These are phyloP conservation scores for Fennellomyces sp. DNA, from an alignment of 371 early-diverging fungal species.

Conservation along the genomic window DNA sequence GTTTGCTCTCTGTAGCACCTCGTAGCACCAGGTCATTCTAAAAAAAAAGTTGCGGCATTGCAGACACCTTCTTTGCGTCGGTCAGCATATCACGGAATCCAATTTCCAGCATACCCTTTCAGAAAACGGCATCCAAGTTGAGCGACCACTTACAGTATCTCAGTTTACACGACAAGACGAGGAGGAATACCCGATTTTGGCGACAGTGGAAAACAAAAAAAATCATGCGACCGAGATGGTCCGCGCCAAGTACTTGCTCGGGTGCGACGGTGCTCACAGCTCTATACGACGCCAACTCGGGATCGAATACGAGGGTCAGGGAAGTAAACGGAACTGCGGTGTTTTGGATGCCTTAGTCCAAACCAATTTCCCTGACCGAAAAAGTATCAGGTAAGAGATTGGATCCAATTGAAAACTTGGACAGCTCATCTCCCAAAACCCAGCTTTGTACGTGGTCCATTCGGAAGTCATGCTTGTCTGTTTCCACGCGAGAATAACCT, in stretches of 20 bases:
- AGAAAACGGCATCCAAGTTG: conserved; percentile 34
- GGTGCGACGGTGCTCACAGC: conserved; percentile 50
- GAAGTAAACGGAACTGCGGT: conserved; percentile 40
- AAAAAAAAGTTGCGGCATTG: background rate
- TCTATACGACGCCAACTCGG: conserved; percentile 35
- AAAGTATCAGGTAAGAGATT: conserved; percentile 39
- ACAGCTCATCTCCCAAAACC: too few relatives aligned
- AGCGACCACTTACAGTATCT: conserved; percentile 36
- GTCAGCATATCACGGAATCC: conserved; percentile 49
- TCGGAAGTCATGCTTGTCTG: conserved; percentile 18
- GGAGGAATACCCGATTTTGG: conserved; percentile 26
- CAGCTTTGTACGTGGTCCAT: conserved; percentile 7
- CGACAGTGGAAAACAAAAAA: conserved; percentile 33
- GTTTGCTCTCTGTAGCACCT: conserved; percentile 3
- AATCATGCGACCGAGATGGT: conserved; percentile 25
- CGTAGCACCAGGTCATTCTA: background rate
- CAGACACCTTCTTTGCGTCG: conserved; percentile 42
- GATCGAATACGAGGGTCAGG: conserved; percentile 36
- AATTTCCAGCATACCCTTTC: conserved; percentile 36
- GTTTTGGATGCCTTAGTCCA: conserved; percentile 43
- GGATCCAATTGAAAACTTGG: background rate
- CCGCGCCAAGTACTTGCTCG: conserved; percentile 37
- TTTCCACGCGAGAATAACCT: conserved; percentile 46
- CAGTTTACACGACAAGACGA: conserved; percentile 8
- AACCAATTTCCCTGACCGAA: conserved; percentile 38